phyloP scores from a whole-genome alignment of 2,329 filamentous ascomycete genomes.

The Blastomyces emzantsi region DNA sequence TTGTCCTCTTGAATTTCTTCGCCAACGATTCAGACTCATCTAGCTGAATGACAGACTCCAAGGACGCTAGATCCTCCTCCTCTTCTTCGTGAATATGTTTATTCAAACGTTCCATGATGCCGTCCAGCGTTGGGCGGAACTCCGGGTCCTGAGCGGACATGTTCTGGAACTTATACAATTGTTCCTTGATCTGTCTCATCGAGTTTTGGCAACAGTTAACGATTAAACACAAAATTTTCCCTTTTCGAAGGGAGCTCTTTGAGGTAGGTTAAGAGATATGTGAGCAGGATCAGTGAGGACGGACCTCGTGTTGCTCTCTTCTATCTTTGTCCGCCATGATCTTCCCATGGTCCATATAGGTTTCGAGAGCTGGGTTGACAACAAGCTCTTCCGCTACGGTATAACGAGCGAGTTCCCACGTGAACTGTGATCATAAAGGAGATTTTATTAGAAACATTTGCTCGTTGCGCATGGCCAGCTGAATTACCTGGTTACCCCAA shows the following conservation, averaged over 20 bases:
- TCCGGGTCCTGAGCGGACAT: slow-evolving; percentile 30
- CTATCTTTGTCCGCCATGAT: slow-evolving; percentile 34
- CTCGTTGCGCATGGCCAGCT: background rate
- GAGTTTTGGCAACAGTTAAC: slow-evolving; percentile 1
- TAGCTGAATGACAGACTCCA: slow-evolving; percentile 36
- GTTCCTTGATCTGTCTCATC: slow-evolving; percentile 39
- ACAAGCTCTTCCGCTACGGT: slow-evolving; percentile 45
- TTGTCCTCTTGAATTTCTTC: slow-evolving; percentile 42
- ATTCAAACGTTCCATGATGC: slow-evolving; percentile 35
- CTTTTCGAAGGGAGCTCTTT: background rate
- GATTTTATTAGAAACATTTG: background rate
- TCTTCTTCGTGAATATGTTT: slow-evolving; percentile 46
- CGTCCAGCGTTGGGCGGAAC: slow-evolving; percentile 35
- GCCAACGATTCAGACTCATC: slow-evolving; percentile 30
- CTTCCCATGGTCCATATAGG: slow-evolving; percentile 38
- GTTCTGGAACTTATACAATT: slow-evolving; percentile 42
- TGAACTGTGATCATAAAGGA: slow-evolving; percentile 29
- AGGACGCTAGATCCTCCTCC: slow-evolving; percentile 37
- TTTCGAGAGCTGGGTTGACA: slow-evolving; percentile 48
- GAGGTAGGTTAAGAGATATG: background rate
- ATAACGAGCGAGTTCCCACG: slow-evolving; percentile 46
- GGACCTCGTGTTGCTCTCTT: slow-evolving; percentile 15
- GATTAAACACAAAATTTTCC: background rate
- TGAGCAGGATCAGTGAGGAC: background rate
- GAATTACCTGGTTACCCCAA: slow-evolving; percentile 36